These are phyloP conservation scores for Mycogone perniciosa DNA, from an alignment of 2,329 filamentous ascomycete species.

Conservation along the genomic window DNA sequence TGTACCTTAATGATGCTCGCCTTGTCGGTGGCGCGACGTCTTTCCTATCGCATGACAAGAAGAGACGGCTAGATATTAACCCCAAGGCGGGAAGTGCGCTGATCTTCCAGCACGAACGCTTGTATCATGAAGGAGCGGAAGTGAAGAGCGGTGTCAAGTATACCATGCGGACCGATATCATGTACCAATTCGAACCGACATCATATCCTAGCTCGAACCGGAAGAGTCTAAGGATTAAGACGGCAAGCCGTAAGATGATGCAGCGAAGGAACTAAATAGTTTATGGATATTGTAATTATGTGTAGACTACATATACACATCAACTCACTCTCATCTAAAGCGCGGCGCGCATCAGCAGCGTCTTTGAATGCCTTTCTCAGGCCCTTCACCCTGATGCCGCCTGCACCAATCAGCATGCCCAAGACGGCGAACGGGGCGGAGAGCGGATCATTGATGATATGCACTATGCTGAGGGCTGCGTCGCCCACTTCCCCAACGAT, in stretches of 20 bases:
- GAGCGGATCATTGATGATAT: background rate
- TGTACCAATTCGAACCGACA: conserved; percentile 30
- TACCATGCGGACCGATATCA: conserved; percentile 49
- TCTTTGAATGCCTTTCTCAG: background rate
- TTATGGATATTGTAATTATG: too few species aligned
- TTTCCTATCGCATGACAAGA: conserved; percentile 40
- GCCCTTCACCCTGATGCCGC: background rate
- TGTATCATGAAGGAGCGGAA: conserved; percentile 48
- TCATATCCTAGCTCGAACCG: conserved; percentile 17
- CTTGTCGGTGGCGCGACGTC: conserved; percentile 50
- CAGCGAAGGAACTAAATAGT: background rate
- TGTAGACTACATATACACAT: too few species aligned
- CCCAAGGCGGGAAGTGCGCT: conserved; percentile 52
- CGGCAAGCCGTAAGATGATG: background rate
- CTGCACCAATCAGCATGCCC: background rate
- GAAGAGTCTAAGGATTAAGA: background rate
- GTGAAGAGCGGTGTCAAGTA: conserved; percentile 49
- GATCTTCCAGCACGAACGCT: conserved; percentile 49
- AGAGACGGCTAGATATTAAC: conserved; percentile 44
- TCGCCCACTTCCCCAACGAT: background rate
- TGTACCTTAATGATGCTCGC: conserved; percentile 36
- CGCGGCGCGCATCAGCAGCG: background rate
- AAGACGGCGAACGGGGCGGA: background rate
- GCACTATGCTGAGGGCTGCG: background rate
- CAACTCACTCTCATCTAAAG: background rate